phyloP scores from a whole-genome alignment of 164 flowering plant species.

The Macadamia integrifolia region DNA sequence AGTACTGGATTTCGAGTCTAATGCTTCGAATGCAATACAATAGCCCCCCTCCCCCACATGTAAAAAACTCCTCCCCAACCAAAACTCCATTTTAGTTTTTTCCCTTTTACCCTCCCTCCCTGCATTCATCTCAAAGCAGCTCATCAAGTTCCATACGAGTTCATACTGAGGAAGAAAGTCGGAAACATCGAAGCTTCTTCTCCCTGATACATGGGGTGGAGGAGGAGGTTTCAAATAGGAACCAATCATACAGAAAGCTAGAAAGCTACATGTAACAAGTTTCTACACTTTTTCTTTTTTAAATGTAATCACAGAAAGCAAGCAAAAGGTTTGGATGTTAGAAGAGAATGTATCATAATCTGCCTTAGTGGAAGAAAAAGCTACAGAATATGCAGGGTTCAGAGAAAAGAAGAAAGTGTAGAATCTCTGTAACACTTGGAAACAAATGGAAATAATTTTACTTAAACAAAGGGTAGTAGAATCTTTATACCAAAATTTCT shows the following conservation, averaged over 20 bases:
- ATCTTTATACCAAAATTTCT: too few species aligned
- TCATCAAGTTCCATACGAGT: constrained; percentile 18
- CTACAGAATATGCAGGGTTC: constrained; percentile 19
- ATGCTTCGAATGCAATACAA: constrained; percentile 15
- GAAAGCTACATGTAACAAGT: constrained; percentile 25
- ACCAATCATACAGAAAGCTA: constrained; percentile 11
- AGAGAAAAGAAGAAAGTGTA: constrained; percentile 16
- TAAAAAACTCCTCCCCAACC: too few species aligned
- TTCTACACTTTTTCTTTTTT: constrained; percentile 11
- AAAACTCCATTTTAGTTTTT: constrained; percentile 4
- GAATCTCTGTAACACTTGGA: constrained; percentile 28
- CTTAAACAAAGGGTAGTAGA: background rate
- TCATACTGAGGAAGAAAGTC: constrained; percentile 22
- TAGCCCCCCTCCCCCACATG: background rate
- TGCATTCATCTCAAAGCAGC: background rate
- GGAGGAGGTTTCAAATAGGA: constrained; percentile 17
- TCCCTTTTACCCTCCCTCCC: background rate
- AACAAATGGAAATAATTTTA: constrained; percentile 17
- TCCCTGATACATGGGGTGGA: constrained; percentile 12
- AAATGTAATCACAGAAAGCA: constrained; percentile 12
- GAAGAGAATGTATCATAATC: constrained; percentile 23
- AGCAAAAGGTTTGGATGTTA: constrained; percentile 12
- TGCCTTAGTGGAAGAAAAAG: constrained; percentile 19
- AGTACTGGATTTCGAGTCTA: constrained; percentile 17
- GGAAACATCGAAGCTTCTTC: constrained; percentile 7